These are phyloP conservation scores for Penicillium sp. DNA, from an alignment of 2,329 filamentous ascomycete genomes.

Conservation along the genomic window DNA sequence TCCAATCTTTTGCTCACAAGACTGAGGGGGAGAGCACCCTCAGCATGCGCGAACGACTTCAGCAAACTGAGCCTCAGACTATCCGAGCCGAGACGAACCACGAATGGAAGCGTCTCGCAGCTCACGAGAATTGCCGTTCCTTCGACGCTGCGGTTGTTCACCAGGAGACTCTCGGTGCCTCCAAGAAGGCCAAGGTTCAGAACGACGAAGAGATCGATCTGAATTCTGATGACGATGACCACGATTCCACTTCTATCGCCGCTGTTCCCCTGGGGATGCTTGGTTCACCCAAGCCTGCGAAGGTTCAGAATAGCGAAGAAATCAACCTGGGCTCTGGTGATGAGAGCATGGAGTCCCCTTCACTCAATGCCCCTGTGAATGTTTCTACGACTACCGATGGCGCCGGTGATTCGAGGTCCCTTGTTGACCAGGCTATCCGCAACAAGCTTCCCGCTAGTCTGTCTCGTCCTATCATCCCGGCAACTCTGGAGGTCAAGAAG, in stretches of 20 bases:
- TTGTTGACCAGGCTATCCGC: slow-evolving; percentile 64
- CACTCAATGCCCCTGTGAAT: not conserved
- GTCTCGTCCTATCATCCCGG: slow-evolving; percentile 31
- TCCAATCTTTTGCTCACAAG: not conserved
- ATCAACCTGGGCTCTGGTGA: not conserved
- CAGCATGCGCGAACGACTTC: not conserved
- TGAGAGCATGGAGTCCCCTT: not conserved
- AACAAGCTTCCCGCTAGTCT: slow-evolving; percentile 40
- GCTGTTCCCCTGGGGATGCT: not conserved
- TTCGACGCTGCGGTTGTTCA: not conserved
- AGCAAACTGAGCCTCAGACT: not conserved
- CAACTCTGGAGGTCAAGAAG: slow-evolving; percentile 42
- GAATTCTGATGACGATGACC: slow-evolving; percentile 26
- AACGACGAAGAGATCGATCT: slow-evolving; percentile 54
- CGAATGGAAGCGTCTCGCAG: not conserved
- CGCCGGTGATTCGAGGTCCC: slow-evolving; percentile 13
- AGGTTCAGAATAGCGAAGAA: not conserved
- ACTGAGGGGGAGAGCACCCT: not conserved
- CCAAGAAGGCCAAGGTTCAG: slow-evolving; percentile 47
- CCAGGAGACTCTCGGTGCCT: not conserved
- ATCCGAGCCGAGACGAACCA: not conserved
- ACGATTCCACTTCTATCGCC: no score
- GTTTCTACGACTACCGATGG: not conserved
- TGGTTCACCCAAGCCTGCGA: not conserved
- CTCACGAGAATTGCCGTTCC: not conserved